Evolutionary conservation across 2,329 filamentous ascomycete genomes (phyloP).

Genomic region (Pleomassaria siparia): DNA sequence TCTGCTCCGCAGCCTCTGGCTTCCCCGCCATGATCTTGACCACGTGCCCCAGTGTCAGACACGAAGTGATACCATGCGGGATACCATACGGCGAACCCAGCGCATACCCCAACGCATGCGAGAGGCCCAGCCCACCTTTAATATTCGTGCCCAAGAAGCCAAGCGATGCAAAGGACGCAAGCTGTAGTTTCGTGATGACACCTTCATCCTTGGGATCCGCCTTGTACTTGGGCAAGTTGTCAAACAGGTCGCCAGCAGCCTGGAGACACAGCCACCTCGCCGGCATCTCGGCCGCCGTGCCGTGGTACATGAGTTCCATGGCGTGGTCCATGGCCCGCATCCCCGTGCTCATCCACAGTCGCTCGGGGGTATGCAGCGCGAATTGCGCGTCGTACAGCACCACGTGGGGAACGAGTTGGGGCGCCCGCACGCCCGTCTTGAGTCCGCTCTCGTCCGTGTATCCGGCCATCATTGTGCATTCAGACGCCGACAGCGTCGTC

Average conservation of each 20-base stretch:
- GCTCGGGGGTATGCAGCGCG: conserved; percentile 53
- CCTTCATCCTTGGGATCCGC: conserved; percentile 49
- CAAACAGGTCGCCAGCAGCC: conserved; percentile 52
- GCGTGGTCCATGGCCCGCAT: conserved; percentile 59
- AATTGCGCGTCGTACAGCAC: conserved; percentile 59
- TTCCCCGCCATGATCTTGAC: conserved; percentile 55
- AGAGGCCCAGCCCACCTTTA: conserved; percentile 54
- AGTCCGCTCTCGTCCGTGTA: conserved; percentile 52
- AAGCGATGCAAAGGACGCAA: conserved; percentile 55
- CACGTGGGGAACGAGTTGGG: conserved; percentile 48
- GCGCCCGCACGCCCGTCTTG: conserved; percentile 51
- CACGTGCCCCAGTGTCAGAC: conserved; percentile 57
- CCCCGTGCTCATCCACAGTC: conserved; percentile 55
- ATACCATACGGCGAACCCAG: conserved; percentile 58
- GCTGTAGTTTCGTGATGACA: conserved; percentile 53
- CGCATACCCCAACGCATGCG: conserved; percentile 53
- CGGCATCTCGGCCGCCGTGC: conserved; percentile 54
- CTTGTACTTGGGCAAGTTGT: conserved; percentile 51
- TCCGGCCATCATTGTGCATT: conserved; percentile 56
- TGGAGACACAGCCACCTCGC: conserved; percentile 49
- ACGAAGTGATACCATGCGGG: conserved; percentile 59
- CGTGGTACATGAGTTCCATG: conserved; percentile 57
- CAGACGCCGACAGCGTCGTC: conserved; percentile 52
- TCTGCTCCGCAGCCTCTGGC: conserved; percentile 47
- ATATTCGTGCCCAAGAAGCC: conserved; percentile 55